phyloP scores from a whole-genome alignment of 352 stramenopile species.

The Phytopythium oedochilum region DNA sequence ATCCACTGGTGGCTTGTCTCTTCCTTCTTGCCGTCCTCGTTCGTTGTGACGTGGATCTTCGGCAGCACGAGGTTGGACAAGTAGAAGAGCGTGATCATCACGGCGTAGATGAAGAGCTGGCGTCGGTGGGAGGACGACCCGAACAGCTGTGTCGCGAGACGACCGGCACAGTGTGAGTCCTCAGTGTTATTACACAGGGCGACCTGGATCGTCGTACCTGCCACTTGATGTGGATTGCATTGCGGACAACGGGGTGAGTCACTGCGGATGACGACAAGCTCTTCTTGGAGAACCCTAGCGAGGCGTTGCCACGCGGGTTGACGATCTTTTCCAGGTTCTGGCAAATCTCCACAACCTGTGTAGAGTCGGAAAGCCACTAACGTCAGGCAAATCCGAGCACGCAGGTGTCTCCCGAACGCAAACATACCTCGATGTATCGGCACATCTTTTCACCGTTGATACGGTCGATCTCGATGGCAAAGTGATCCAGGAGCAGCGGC shows the following conservation, averaged over 20 bases:
- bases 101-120: slow-evolving; percentile 35
- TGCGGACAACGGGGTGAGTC: slow-evolving; percentile 41
- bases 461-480: slow-evolving; percentile 32
- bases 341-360: slow-evolving; percentile 34
- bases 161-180: neutral
- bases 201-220: no score
- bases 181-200: no score
- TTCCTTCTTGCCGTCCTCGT: slow-evolving; percentile 21
- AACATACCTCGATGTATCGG: slow-evolving; percentile 33
- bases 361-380: no score
- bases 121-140: slow-evolving; percentile 27
- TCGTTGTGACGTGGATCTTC: slow-evolving; percentile 27
- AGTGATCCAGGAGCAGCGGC: slow-evolving; percentile 44
- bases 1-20: slow-evolving; percentile 33
- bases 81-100: slow-evolving; percentile 53
- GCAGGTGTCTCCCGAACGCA: slow-evolving; percentile 1
- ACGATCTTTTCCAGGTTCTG: slow-evolving; percentile 37
- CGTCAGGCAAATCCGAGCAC: no score
- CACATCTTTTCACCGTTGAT: slow-evolving; percentile 46
- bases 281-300: slow-evolving; percentile 25
- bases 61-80: slow-evolving; percentile 43
- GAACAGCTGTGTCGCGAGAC: slow-evolving; percentile 18
- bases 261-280: slow-evolving; percentile 29
- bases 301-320: slow-evolving; percentile 20
- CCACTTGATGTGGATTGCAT: slow-evolving; percentile 52